Evolutionary conservation across 2,329 filamentous ascomycete species (phyloP).

Genomic region (Tolypocladium pustulatum): DNA sequence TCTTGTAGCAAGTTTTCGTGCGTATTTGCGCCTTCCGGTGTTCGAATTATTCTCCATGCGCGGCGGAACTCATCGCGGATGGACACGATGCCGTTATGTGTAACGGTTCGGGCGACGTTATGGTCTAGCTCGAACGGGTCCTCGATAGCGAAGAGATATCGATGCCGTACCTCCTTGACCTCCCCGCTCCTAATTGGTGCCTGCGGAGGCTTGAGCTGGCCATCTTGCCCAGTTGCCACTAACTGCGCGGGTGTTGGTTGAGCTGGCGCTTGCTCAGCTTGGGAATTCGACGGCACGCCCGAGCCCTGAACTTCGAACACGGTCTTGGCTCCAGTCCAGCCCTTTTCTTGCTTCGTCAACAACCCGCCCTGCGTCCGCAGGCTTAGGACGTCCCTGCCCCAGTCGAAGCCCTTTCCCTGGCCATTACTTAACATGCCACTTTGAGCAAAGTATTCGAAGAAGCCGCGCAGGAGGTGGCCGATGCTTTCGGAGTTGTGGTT

Average conservation of each 20-base stretch:
- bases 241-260: neutral
- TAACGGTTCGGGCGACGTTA: conserved; percentile 81
- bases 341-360: conserved; percentile 64
- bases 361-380: conserved; percentile 62
- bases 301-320: conserved; percentile 41
- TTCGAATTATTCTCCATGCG: conserved; percentile 61
- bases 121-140: conserved; percentile 84
- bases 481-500: conserved; percentile 60
- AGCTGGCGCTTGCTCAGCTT: neutral
- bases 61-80: conserved; percentile 79
- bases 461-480: conserved; percentile 64
- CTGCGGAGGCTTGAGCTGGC: neutral
- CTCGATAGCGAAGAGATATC: conserved; percentile 82
- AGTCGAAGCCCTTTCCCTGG: conserved; percentile 56
- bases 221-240: neutral
- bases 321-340: conserved; percentile 77
- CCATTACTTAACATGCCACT: conserved; percentile 41
- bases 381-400: conserved; percentile 71
- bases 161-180: conserved; percentile 61
- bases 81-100: conserved; percentile 67
- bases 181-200: conserved; percentile 23
- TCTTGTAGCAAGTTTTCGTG: conserved; percentile 45
- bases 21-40: conserved; percentile 29
- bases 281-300: conserved; percentile 4
- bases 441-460: conserved; percentile 80